These are phyloP conservation scores for Cladophialophora psammophila DNA, from an alignment of 2,329 filamentous ascomycete species.

Conservation along the genomic window DNA sequence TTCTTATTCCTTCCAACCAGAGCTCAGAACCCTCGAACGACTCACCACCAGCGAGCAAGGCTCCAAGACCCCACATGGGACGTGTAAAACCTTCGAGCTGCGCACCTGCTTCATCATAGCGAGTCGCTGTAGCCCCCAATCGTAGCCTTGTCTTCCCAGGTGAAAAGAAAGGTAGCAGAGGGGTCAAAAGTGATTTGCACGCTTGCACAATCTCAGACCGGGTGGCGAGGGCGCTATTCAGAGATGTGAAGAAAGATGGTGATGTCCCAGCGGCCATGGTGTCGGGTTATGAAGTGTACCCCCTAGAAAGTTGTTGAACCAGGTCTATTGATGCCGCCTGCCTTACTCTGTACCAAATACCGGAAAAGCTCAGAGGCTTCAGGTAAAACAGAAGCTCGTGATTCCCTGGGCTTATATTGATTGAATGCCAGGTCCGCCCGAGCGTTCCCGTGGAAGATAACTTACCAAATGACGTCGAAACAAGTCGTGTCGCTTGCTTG, in stretches of 20 bases:
- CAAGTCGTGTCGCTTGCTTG: not conserved
- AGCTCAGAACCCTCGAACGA: constrained; percentile 68
- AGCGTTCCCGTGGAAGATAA: not conserved
- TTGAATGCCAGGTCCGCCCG: not conserved
- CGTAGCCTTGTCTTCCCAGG: constrained; percentile 69
- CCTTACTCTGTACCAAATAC: not conserved
- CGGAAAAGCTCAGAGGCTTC: not conserved
- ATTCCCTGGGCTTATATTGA: not conserved
- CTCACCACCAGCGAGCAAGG: constrained; percentile 72
- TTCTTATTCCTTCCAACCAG: constrained; percentile 74
- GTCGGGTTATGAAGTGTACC: not conserved
- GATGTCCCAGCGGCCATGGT: constrained; percentile 7
- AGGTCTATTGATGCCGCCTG: not conserved
- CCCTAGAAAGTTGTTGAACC: not conserved
- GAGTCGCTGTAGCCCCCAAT: constrained; percentile 74
- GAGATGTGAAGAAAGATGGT: constrained; percentile 20
- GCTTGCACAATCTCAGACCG: constrained; percentile 62
- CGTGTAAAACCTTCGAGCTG: constrained; percentile 79
- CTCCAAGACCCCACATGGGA: constrained; percentile 77
- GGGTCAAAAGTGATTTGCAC: constrained; percentile 70
- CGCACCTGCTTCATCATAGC: constrained; percentile 78
- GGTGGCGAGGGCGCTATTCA: constrained; percentile 33
- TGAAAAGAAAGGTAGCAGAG: constrained; percentile 75
- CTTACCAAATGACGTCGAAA: not conserved
- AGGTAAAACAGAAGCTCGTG: not conserved